These are phyloP conservation scores for Dryadomyces quercus-mongolicae DNA, from an alignment of 2,329 filamentous ascomycete species.

Conservation along the genomic window DNA sequence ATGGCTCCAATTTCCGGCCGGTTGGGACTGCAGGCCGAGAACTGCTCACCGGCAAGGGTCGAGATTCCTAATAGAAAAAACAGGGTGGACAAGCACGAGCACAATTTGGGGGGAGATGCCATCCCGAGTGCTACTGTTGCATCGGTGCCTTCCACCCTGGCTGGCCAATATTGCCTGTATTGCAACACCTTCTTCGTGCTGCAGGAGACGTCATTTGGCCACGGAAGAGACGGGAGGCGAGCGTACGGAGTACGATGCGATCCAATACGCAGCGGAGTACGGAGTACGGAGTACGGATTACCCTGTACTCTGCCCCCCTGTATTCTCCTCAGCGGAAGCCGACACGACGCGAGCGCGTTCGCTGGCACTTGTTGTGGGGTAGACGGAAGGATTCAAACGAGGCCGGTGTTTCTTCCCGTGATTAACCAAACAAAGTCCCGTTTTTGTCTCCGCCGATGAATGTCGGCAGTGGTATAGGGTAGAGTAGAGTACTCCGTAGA, in stretches of 20 bases:
- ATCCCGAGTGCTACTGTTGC: background rate
- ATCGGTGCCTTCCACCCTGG: background rate
- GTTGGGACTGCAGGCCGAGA: background rate
- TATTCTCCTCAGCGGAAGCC: too few relatives aligned
- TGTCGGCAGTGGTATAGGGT: too few relatives aligned
- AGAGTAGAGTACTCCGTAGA: too few relatives aligned
- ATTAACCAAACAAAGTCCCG: background rate
- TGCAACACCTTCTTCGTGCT: background rate
- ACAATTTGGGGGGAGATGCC: background rate
- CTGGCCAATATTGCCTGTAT: background rate
- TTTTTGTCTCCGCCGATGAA: background rate
- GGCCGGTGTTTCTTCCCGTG: background rate
- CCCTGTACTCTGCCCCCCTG: too few relatives aligned
- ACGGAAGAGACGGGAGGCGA: background rate
- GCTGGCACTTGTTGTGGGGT: background rate
- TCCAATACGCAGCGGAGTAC: background rate
- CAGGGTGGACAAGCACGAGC: background rate
- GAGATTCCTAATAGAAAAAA: background rate
- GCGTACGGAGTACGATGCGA: background rate
- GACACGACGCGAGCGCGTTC: background rate
- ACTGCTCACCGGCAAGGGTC: background rate
- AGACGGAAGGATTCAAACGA: background rate
- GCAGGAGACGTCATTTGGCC: too few relatives aligned
- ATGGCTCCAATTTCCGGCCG: slow-evolving; percentile 1
- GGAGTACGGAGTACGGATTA: too few relatives aligned